Percentiles rank a stretch among this genome's conserved stretches.
These are phyloP conservation scores for Pseudoturritis turrita DNA, from an alignment of 345 rosid genomes.

Conservation along the genomic window DNA sequence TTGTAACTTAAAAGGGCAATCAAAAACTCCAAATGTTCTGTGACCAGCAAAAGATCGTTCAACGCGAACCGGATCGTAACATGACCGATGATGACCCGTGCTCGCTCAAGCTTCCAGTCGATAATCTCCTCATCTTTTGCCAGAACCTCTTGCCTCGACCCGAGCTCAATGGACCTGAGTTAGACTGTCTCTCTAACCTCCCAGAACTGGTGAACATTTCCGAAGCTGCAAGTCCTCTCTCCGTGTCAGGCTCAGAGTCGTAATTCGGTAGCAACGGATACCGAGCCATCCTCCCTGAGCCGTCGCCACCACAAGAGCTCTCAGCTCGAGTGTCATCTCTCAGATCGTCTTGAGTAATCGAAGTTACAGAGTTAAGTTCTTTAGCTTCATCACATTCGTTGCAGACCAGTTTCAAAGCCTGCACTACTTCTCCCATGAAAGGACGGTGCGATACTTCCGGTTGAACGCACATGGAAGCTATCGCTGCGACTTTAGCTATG, in stretches of 20 bases:
- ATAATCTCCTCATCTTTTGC: constrained; percentile 58
- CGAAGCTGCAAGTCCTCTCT: constrained; percentile 52
- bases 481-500: constrained; percentile 83
- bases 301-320: constrained; percentile 29
- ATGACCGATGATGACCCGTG: constrained; percentile 40
- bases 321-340: constrained; percentile 40
- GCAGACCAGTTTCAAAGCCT: constrained; percentile 85
- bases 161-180: constrained; percentile 63
- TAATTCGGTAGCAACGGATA: constrained; percentile 45
- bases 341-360: constrained; percentile 42
- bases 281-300: constrained; percentile 36
- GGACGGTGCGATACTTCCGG: constrained; percentile 96
- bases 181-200: constrained; percentile 46
- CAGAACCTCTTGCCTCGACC: constrained; percentile 54
- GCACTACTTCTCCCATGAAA: constrained; percentile 98
- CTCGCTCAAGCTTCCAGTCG: constrained; percentile 67
- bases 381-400: constrained; percentile 83
- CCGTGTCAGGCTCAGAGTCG: constrained; percentile 54
- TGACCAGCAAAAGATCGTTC: constrained; percentile 15
- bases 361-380: constrained; percentile 53
- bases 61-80: constrained; percentile 59
- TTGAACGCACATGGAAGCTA: constrained; percentile 97
- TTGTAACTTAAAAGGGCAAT: background rate
- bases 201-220: constrained; percentile 48
- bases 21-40: background rate